Evolutionary conservation across 306 rosid species (phyloP).

Genomic region (Sicyos edulis): DNA sequence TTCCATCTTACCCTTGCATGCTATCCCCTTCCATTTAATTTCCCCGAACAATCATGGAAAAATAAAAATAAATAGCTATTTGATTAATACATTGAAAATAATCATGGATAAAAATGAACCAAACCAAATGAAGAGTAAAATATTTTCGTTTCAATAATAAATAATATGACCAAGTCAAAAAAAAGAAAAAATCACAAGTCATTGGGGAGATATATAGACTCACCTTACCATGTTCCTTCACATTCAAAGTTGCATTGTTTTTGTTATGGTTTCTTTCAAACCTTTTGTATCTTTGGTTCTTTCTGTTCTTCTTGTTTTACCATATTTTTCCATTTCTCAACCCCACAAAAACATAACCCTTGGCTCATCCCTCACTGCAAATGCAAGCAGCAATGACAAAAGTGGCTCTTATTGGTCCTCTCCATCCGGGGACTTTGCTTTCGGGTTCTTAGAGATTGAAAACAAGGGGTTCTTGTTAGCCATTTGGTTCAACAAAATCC

Average conservation of each 20-base stretch:
- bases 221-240: not conserved
- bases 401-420: constrained; percentile 22
- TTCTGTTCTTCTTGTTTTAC: constrained; percentile 18
- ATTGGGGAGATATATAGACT: too few relatives aligned
- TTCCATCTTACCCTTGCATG: too few relatives aligned
- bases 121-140: too few relatives aligned
- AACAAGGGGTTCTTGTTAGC: constrained; percentile 27
- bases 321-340: constrained; percentile 19
- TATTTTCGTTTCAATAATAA: too few relatives aligned
- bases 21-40: too few relatives aligned
- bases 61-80: too few relatives aligned
- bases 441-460: constrained; percentile 27
- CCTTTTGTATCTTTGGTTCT: not conserved
- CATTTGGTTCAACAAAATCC: constrained; percentile 39
- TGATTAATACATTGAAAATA: too few relatives aligned
- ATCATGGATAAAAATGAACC: too few relatives aligned
- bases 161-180: too few relatives aligned
- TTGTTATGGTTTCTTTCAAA: not conserved
- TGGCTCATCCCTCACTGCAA: constrained; percentile 24
- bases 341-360: constrained; percentile 23
- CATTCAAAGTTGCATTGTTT: not conserved
- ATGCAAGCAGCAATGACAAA: not conserved
- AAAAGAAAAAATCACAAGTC: too few relatives aligned
- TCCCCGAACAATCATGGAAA: too few relatives aligned
- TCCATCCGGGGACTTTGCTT: constrained; percentile 35